Percentiles rank a stretch among this genome's conserved stretches.
These are phyloP conservation scores for Chimonanthus salicifolius DNA, from an alignment of 164 flowering plant genomes.

Conservation along the genomic window DNA sequence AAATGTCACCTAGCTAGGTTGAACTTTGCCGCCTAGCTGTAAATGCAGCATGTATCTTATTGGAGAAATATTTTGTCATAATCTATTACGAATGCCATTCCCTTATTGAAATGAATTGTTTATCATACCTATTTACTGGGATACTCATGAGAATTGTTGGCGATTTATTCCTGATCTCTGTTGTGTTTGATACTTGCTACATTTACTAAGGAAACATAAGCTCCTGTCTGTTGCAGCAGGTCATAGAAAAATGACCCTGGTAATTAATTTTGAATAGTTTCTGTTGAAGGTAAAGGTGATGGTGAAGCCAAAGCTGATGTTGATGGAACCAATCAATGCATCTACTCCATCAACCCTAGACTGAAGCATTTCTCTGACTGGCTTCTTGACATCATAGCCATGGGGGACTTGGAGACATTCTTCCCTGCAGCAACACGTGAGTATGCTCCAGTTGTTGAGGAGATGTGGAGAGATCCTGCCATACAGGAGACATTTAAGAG, in stretches of 20 bases:
- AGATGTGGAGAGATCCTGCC: conserved; percentile 95
- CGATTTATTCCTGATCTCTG: background rate
- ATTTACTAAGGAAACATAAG: background rate
- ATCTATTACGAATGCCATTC: background rate
- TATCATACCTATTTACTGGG: background rate
- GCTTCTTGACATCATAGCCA: conserved; percentile 96
- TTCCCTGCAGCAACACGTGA: conserved; percentile 99
- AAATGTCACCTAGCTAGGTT: no score
- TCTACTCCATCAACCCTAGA: conserved; percentile 83
- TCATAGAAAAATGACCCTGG: background rate
- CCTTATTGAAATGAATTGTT: background rate
- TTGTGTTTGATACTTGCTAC: background rate
- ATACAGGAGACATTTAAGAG: conserved; percentile 82
- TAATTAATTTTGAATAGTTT: conserved; percentile 10
- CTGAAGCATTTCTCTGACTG: conserved; percentile 96
- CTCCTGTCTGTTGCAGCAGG: background rate
- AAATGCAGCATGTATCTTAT: background rate
- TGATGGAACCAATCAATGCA: conserved; percentile 33
- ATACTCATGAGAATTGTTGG: no score
- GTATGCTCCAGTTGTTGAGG: conserved; percentile 97
- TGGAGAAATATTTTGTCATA: background rate
- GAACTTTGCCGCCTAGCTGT: background rate
- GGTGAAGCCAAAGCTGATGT: conserved; percentile 26
- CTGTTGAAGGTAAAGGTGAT: conserved; percentile 35
- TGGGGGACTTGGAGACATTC: conserved; percentile 94